Conservation (phyloP, 495 filamentous ascomycete genomes). For the Penicillium paradoxum region DNA sequence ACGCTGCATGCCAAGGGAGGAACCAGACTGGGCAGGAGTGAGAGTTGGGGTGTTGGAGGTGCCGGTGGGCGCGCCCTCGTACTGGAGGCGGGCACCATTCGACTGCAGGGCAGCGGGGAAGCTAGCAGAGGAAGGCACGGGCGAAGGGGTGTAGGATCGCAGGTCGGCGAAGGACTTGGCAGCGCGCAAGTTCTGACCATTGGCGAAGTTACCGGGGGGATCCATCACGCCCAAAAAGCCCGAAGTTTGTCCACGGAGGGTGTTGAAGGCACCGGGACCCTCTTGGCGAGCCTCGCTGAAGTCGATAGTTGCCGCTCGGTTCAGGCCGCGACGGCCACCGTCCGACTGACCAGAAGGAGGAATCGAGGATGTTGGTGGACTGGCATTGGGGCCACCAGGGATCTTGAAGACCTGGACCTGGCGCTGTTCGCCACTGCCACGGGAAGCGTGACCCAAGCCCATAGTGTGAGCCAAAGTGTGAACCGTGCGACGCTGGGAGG, state of each 20-base stretch:
- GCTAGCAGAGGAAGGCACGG: slow-evolving; percentile 81
- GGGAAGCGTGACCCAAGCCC: slow-evolving; percentile 82
- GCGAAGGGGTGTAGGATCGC: slow-evolving; percentile 90
- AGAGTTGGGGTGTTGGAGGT: slow-evolving; percentile 69
- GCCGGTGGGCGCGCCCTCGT: slow-evolving; percentile 53
- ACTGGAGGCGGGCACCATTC: slow-evolving; percentile 61
- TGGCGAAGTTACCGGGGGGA: slow-evolving; percentile 66
- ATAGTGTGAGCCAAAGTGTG: slow-evolving; percentile 95
- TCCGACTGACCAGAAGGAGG: slow-evolving; percentile 64
- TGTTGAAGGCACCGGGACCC: slow-evolving; percentile 62
- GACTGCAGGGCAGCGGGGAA: slow-evolving; percentile 69
- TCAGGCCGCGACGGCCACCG: slow-evolving; percentile 71
- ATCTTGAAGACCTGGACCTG: slow-evolving; percentile 84
- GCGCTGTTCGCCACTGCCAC: slow-evolving; percentile 76
- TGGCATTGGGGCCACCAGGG: slow-evolving; percentile 55
- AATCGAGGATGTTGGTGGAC: slow-evolving; percentile 56
- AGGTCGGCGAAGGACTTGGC: slow-evolving; percentile 97
- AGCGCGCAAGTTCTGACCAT: slow-evolving; percentile 74
- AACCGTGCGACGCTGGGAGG: slow-evolving; percentile 78
- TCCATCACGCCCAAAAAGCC: slow-evolving; percentile 79
- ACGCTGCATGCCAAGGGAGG: slow-evolving; percentile 52
- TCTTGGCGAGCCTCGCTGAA: slow-evolving; percentile 83
- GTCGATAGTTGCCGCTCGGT: slow-evolving; percentile 95
- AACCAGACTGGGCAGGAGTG: slow-evolving; percentile 68
- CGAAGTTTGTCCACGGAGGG: slow-evolving; percentile 68